These are phyloP conservation scores for Populus hybrid DNA, from an alignment of 441 rosid genomes.

Conservation along the genomic window DNA sequence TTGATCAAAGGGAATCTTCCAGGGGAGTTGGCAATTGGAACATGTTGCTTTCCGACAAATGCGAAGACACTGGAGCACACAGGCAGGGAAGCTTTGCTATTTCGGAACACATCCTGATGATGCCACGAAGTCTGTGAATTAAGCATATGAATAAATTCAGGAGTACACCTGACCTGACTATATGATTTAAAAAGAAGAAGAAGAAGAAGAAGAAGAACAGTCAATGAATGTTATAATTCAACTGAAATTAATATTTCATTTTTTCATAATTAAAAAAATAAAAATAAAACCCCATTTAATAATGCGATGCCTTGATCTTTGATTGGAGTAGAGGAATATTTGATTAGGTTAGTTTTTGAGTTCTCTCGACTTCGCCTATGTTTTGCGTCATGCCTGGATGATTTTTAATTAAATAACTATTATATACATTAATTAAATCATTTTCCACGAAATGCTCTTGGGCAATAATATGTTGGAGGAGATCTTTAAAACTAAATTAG, in stretches of 20 bases:
- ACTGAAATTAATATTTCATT: no score
- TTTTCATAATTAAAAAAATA: no score
- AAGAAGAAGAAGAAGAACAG: no score
- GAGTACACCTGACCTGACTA: neutral
- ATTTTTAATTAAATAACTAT: no score
- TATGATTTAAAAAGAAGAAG: no score
- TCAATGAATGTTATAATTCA: no score
- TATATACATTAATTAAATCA: no score
- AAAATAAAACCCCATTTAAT: no score
- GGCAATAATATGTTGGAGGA: neutral
- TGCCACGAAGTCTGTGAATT: neutral
- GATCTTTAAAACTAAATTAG: no score
- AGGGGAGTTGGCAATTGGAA: slow-evolving; percentile 12
- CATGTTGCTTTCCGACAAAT: neutral
- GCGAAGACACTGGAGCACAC: neutral
- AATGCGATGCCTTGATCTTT: no score
- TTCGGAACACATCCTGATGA: neutral
- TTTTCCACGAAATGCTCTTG: neutral
- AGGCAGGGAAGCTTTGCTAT: neutral
- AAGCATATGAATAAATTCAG: neutral
- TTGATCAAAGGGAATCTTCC: neutral
- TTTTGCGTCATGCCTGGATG: neutral
- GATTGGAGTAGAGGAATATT: neutral
- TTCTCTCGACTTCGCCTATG: no score
- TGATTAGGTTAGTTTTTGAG: no score